phyloP scores from a whole-genome alignment of 176 grass and related monocot species.

The Dendrocalamus sinicus region DNA sequence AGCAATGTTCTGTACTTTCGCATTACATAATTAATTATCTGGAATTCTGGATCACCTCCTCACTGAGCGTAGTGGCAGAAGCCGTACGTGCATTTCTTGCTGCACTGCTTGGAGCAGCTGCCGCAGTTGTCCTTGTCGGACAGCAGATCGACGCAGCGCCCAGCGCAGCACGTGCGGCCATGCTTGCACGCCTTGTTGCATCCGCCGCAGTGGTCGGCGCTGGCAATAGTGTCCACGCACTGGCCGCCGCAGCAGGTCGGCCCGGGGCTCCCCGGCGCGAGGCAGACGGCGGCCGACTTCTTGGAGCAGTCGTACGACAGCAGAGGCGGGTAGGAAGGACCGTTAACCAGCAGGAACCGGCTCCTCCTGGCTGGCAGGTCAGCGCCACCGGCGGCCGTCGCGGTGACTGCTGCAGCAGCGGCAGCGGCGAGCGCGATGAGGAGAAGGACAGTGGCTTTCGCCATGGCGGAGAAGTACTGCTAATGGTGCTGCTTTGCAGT shows the following conservation, averaged over 20 bases:
- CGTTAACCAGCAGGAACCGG: slow-evolving; percentile 12
- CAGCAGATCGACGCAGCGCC: slow-evolving; percentile 38
- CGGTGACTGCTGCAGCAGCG: too few relatives aligned
- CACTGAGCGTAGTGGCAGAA: slow-evolving; percentile 30
- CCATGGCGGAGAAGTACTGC: too few relatives aligned
- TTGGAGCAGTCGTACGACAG: slow-evolving; percentile 9
- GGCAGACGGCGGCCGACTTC: slow-evolving; percentile 31
- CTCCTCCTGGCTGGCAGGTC: neutral
- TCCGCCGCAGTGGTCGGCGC: slow-evolving; percentile 44
- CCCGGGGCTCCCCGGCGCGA: slow-evolving; percentile 28
- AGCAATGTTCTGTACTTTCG: too few relatives aligned
- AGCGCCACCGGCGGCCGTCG: neutral
- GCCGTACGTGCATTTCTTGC: slow-evolving; percentile 17
- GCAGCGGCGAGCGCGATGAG: too few relatives aligned
- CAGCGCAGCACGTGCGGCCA: slow-evolving; percentile 38
- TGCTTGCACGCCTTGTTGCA: slow-evolving; percentile 47
- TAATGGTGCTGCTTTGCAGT: too few relatives aligned
- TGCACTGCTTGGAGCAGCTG: slow-evolving; percentile 28
- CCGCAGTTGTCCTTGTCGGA: slow-evolving; percentile 42
- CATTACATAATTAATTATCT: too few relatives aligned
- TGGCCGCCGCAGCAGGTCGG: slow-evolving; percentile 41
- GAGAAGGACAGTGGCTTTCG: too few relatives aligned
- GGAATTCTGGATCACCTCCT: too few relatives aligned
- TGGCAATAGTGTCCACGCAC: slow-evolving; percentile 43
- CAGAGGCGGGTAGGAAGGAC: neutral